Base-by-base conservation (phyloP, 805 yeast species). In the Allodekkera sacchari region DNA sequence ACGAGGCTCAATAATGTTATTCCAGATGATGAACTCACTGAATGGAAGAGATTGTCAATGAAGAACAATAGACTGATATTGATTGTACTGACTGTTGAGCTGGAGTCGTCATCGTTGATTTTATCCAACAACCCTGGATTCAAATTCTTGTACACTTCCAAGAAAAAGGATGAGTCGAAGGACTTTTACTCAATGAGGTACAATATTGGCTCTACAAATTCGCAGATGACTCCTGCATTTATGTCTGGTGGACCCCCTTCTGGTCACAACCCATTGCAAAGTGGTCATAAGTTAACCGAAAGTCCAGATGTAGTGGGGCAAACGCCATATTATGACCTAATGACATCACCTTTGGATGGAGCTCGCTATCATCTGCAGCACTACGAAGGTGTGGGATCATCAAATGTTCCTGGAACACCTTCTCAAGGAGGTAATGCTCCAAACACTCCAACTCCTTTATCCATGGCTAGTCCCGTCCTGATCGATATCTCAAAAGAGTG, bases 21-120 rank as follows among this genome's bases (percentile, higher is more conserved):
- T 24, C 85, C 88, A 0, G 94, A 83, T 53, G 92, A 83, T 52
- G 94, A 83, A 48, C 57, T 83, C 30, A 66, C 80, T 32, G 83
- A 80, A 47, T 79, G 92, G 88, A 77, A 83, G 52, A 57, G 85
- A 35, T 55, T 82, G 18, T 77, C 87, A 9, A 65, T 77, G 27
- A 71, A 69, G 34, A 56, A 63, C 20, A 63, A 64, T 35, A 69
- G 69, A 27, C 55, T 83, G 12, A 74, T 79, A 4, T 55, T 82
- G 43, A 72, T 83, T 18, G 87, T 83, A 9, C 66, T 81, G 7
- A 73, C 88, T 7, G 84, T 78, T 1, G 78, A 73, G 45, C 61
- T 71, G 21, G 64, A 68, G 27, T 52, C 61, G 5, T 73, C 83
- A 0, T 75, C 74, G 3, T 39, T 59, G 28, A 41, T 56, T 8